phyloP scores from a whole-genome alignment of 2,329 filamentous ascomycete species.

The Claviceps purpurea region DNA sequence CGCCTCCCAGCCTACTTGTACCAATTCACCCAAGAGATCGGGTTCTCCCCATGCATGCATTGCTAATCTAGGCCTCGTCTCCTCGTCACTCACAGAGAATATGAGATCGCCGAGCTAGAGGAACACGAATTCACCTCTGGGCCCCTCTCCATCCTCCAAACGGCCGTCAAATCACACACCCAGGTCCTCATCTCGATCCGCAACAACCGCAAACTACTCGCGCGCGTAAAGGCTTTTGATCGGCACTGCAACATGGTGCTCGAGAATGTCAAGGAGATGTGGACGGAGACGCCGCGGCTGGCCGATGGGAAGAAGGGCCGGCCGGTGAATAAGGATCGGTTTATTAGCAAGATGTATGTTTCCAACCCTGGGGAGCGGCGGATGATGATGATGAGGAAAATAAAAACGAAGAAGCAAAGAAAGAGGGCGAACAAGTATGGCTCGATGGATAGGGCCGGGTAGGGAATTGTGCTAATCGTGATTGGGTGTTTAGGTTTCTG shows the following conservation, averaged over 20 bases:
- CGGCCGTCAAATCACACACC: conserved; percentile 83
- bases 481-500: conserved; percentile 51
- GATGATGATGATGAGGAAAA: background rate
- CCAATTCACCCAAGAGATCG: too few species aligned
- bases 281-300: conserved; percentile 82
- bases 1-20: background rate
- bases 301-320: conserved; percentile 78
- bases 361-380: background rate
- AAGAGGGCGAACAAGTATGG: background rate
- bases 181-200: conserved; percentile 96
- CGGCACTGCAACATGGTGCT: conserved; percentile 98
- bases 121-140: conserved; percentile 43
- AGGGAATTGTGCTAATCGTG: background rate
- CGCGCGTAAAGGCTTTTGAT: conserved; percentile 96
- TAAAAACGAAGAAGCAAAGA: background rate
- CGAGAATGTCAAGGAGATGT: conserved; percentile 94
- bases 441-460: too few species aligned
- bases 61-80: too few species aligned
- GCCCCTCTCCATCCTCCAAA: conserved; percentile 81
- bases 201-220: conserved; percentile 95
- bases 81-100: conserved; percentile 47
- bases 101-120: conserved; percentile 65
- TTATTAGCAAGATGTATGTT: conserved; percentile 85
- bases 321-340: conserved; percentile 92
- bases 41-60: too few species aligned